A percentile compares a stretch with the other conserved stretches of the same genome.
Conservation (phyloP, 495 filamentous ascomycete genomes). For the Durotheca rogersii region DNA sequence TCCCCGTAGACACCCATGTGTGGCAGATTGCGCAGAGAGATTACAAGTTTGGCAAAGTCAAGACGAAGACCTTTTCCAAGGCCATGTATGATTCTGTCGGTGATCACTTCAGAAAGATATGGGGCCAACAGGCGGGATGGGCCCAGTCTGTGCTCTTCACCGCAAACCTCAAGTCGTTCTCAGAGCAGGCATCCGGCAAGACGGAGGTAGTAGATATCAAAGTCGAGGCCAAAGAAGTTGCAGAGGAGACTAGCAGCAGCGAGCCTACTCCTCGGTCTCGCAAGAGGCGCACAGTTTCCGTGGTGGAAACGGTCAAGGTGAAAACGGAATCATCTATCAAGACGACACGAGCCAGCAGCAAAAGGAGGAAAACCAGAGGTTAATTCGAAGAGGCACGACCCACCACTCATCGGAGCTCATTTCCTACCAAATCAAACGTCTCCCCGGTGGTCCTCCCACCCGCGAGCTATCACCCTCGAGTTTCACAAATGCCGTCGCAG, state of each 20-base stretch:
- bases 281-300: conserved; percentile 11
- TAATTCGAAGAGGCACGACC: conserved; percentile 4
- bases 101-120: conserved; percentile 83
- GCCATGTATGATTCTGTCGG: conserved; percentile 86
- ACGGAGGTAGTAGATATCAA: conserved; percentile 53
- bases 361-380: conserved; percentile 14
- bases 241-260: conserved; percentile 20
- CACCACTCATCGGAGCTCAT: not conserved
- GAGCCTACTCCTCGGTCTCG: conserved; percentile 8
- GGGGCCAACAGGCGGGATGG: conserved; percentile 96
- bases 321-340: conserved; percentile 14
- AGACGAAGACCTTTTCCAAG: conserved; percentile 83
- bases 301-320: conserved; percentile 22
- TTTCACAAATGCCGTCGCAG: not conserved
- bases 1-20: conserved; percentile 97
- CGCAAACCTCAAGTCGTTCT: conserved; percentile 84
- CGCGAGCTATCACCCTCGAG: not conserved
- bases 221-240: conserved; percentile 32
- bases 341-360: conserved; percentile 15
- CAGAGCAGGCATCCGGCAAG: conserved; percentile 56
- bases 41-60: conserved; percentile 85
- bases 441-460: not conserved
- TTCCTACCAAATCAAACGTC: not conserved
- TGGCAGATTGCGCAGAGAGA: conserved; percentile 97
- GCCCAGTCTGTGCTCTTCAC: conserved; percentile 96